A percentile compares a stretch with the other conserved stretches of the same genome.
These are phyloP conservation scores for Rugonectria rugulosa DNA, from an alignment of 2,329 filamentous ascomycete species.

Conservation along the genomic window DNA sequence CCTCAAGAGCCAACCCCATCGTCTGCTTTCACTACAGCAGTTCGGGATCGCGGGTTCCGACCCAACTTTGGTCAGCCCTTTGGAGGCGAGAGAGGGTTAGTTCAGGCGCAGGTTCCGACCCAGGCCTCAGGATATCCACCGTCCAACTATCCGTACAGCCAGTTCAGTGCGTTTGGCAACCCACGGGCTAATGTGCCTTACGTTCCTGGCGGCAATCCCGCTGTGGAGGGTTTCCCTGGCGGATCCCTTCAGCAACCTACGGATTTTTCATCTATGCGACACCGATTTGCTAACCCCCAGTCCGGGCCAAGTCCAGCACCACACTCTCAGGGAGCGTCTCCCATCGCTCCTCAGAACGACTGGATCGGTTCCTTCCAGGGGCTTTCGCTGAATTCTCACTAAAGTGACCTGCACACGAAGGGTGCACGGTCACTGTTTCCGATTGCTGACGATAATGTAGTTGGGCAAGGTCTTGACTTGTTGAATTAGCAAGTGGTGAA, in stretches of 20 bases:
- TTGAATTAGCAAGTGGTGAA: constrained; percentile 17
- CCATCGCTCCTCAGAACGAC: constrained; percentile 59
- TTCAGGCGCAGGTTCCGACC: no score
- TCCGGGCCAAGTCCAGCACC: constrained; percentile 45
- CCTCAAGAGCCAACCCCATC: constrained; percentile 43
- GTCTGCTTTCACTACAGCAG: constrained; percentile 46
- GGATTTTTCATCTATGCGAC: constrained; percentile 57
- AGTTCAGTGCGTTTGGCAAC: constrained; percentile 44
- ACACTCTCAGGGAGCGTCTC: constrained; percentile 49
- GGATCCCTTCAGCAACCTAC: constrained; percentile 45
- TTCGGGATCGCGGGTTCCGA: constrained; percentile 52
- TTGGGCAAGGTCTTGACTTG: background rate
- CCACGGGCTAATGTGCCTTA: constrained; percentile 42
- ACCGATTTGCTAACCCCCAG: constrained; percentile 54
- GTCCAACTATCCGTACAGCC: constrained; percentile 46
- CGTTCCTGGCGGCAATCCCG: constrained; percentile 37
- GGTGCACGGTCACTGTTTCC: constrained; percentile 3
- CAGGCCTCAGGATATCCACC: constrained; percentile 45
- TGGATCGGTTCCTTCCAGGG: constrained; percentile 74
- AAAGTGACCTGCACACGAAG: constrained; percentile 28
- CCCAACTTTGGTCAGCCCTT: constrained; percentile 52
- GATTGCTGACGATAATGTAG: constrained; percentile 1
- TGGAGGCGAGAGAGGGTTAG: constrained; percentile 51
- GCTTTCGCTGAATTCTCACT: constrained; percentile 73
- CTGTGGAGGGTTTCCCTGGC: constrained; percentile 41